phyloP scores from a whole-genome alignment of 768 basidiomycete genomes.

The Boletus tylopilopsis region DNA sequence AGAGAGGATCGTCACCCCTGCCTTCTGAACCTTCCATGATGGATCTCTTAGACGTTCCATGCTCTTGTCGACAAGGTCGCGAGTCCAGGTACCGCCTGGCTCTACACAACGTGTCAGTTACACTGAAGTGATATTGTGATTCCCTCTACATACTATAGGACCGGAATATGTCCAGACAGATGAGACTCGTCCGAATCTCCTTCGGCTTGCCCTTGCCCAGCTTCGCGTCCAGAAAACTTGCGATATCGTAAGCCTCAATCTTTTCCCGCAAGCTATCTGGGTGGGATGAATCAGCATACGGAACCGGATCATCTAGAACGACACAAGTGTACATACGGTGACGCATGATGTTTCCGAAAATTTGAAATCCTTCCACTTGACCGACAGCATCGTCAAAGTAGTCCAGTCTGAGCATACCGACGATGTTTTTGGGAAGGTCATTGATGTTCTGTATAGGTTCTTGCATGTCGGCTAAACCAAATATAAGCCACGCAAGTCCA shows the following conservation, averaged over 20 bases:
- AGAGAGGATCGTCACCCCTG: conserved; percentile 21
- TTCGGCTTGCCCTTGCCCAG: conserved; percentile 6
- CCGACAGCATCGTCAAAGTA: conserved; percentile 24
- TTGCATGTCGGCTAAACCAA: conserved; percentile 13
- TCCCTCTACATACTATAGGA: conserved; percentile 11
- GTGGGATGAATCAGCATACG: neutral
- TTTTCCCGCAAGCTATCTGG: conserved; percentile 9
- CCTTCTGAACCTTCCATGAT: conserved; percentile 20
- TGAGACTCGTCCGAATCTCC: conserved; percentile 18
- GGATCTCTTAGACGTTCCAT: neutral
- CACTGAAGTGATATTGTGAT: neutral
- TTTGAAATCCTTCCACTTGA: conserved; percentile 19
- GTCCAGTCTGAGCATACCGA: conserved; percentile 18
- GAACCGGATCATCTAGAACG: neutral
- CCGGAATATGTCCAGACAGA: conserved; percentile 19
- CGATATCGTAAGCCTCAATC: conserved; percentile 9
- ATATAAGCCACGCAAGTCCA: neutral
- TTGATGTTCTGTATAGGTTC: conserved; percentile 2
- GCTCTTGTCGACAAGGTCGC: conserved; percentile 10
- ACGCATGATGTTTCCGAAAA: conserved; percentile 18
- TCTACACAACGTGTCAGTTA: conserved; percentile 3
- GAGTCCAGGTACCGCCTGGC: conserved; percentile 1
- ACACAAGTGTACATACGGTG: conserved; percentile 10
- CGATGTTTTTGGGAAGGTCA: conserved; percentile 10
- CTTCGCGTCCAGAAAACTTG: conserved; percentile 11